phyloP scores from a whole-genome alignment of 257 asterid species.

The Marsdenia floribunda region DNA sequence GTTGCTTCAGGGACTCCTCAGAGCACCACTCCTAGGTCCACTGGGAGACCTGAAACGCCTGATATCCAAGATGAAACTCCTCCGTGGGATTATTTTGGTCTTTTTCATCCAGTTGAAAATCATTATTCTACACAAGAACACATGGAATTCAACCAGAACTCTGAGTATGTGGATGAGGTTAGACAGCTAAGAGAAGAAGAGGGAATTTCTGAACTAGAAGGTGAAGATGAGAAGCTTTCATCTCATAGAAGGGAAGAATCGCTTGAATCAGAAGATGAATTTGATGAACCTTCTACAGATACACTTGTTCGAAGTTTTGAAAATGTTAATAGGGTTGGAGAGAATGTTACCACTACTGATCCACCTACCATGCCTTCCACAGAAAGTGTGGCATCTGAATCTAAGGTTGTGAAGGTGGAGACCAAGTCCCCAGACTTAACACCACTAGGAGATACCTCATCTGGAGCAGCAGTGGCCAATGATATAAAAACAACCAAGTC shows the following conservation, averaged over 20 bases:
- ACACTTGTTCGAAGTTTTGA: constrained; percentile 79
- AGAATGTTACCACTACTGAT: constrained; percentile 28
- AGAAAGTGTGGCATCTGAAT: constrained; percentile 29
- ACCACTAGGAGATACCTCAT: constrained; percentile 54
- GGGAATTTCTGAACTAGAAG: constrained; percentile 40
- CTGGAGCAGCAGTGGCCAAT: constrained; percentile 42
- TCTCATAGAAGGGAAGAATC: constrained; percentile 51
- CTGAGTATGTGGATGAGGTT: constrained; percentile 29
- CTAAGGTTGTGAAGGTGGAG: constrained; percentile 44
- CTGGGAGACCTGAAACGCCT: constrained; percentile 45
- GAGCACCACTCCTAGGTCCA: constrained; percentile 51
- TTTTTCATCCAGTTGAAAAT: constrained; percentile 55
- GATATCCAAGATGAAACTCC: constrained; percentile 41
- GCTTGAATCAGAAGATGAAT: constrained; percentile 78
- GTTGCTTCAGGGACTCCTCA: constrained; percentile 61
- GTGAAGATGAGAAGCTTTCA: constrained; percentile 42
- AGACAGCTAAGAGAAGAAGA: constrained; percentile 35
- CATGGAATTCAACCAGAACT: constrained; percentile 25
- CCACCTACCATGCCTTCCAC: constrained; percentile 23
- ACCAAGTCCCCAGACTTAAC: constrained; percentile 65
- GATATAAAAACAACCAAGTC: no score
- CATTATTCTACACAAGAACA: constrained; percentile 49
- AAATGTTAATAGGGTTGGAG: constrained; percentile 53
- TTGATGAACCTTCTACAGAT: constrained; percentile 74
- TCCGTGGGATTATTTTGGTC: constrained; percentile 96